Percentiles rank a stretch among this genome's conserved stretches.
phyloP scores from a whole-genome alignment of 768 basidiomycete species.

The Tulasnella sp. region DNA sequence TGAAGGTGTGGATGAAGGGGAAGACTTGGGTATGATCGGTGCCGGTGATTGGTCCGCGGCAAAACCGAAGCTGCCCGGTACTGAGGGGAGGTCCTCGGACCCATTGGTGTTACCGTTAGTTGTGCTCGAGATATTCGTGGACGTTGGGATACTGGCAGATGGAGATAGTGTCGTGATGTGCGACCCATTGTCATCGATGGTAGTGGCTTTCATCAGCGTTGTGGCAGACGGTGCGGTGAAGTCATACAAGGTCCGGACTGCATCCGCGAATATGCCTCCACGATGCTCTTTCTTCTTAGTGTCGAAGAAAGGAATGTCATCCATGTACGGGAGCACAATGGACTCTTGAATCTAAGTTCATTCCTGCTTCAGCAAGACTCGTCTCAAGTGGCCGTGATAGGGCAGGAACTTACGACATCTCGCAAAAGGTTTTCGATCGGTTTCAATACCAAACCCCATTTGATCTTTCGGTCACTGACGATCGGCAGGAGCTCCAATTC shows the following conservation, averaged over 20 bases:
- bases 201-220: background rate
- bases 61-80: background rate
- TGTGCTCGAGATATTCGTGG: conserved; percentile 5
- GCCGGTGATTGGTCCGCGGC: background rate
- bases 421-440: conserved; percentile 82
- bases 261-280: conserved; percentile 85
- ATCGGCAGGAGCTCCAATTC: conserved; percentile 85
- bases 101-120: conserved; percentile 26
- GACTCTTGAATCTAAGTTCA: conserved; percentile 76
- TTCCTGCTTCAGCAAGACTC: background rate
- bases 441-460: conserved; percentile 82
- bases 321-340: conserved; percentile 94
- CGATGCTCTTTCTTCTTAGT: conserved; percentile 50
- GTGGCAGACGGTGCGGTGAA: conserved; percentile 5
- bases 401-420: conserved; percentile 53
- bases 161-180: background rate
- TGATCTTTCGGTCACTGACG: conserved; percentile 88
- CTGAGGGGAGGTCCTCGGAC: background rate
- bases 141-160: conserved; percentile 1
- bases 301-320: conserved; percentile 94
- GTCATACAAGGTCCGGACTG: conserved; percentile 28
- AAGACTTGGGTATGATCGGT: background rate
- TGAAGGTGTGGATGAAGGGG: background rate
- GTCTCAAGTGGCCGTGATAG: background rate
- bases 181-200: conserved; percentile 3